A percentile compares a stretch with the other conserved stretches of the same genome.
phyloP scores from a whole-genome alignment of 495 filamentous ascomycete genomes.

The Penicillium cosmopolitanum region DNA sequence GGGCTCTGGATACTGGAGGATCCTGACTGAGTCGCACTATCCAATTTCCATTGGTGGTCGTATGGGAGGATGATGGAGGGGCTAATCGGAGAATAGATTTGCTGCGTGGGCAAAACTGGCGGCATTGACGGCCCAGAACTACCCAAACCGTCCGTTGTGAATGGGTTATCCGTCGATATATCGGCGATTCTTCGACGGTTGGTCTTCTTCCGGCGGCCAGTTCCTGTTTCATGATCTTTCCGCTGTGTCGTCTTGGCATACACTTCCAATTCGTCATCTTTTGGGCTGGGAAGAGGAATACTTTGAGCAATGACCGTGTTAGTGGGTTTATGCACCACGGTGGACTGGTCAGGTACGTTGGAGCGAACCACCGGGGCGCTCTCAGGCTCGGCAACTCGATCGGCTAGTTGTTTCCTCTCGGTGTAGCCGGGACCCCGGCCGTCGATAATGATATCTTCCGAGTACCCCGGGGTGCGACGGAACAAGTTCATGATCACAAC shows the following conservation, averaged over 20 bases:
- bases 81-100: constrained; percentile 36
- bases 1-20: constrained; percentile 34
- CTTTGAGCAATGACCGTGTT: constrained; percentile 17
- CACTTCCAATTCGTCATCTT: constrained; percentile 58
- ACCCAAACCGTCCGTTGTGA: constrained; percentile 37
- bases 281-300: constrained; percentile 35
- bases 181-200: constrained; percentile 81
- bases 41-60: constrained; percentile 42
- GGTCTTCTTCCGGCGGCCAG: constrained; percentile 52
- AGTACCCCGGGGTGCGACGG: constrained; percentile 86
- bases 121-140: constrained; percentile 33
- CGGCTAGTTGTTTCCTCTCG: constrained; percentile 83
- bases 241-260: constrained; percentile 43
- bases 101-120: constrained; percentile 37
- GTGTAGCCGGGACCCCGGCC: constrained; percentile 75
- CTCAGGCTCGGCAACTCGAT: constrained; percentile 73
- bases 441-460: constrained; percentile 90
- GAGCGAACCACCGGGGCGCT: constrained; percentile 76
- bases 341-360: constrained; percentile 57
- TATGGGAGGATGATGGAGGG: constrained; percentile 32
- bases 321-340: constrained; percentile 63
- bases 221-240: constrained; percentile 39
- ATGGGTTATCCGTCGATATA: constrained; percentile 67
- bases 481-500: constrained; percentile 96
- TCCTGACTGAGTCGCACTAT: constrained; percentile 38